Evolutionary conservation across 345 rosid species (phyloP), one percentile per base, ranked within the genome.

Genomic region (Citrus hindsii): DNA sequence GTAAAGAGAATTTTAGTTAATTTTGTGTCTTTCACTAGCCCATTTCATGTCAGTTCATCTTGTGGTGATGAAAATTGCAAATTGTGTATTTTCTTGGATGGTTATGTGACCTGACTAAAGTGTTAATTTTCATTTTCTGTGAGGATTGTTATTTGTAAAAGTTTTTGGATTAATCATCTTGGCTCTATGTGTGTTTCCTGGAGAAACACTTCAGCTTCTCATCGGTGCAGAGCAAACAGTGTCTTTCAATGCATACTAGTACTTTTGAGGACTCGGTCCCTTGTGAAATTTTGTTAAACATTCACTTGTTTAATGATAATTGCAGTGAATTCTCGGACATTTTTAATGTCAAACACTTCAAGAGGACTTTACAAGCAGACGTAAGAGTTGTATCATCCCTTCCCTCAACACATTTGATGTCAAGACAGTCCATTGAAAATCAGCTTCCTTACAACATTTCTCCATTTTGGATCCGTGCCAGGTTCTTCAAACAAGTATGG

Each of bases 381-480:
- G 89, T 92, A 58, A 65, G 92, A 56, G 82, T 91, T 69, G 93
- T 89, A 59, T 89, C 93, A 51, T 87, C 97, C 25, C 84, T 92
- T 33, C 97, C 97, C 7, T 92, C 94, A 2, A 84, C 90, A 40
- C 92, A 92, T 86, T 84, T 91, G 67, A 82, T 83, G 88, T 80
- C 90, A 25, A 87, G 85, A 75, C 93, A 88, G 76, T 74, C 90
- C 21, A 82, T 89, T 19, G 86, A 87, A 66, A 83, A 83, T 64
- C 91, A 87, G 77, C 82, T 91, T 77, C 97, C 94, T 8, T 80
- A 79, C 42, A 86, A 85, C 76, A 87, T 91, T 68, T 85, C 92
- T 33, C 94, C 97, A 0, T 79, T 81, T 78, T 92, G 97, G 97
- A 84, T 91, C 77, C 92, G 94, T 13, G 85, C 94, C 60, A 88